Evolutionary conservation across 805 yeast genomes (phyloP), one percentile per base, ranked within the genome.

Genomic region (Yamadazyma insecticola): DNA sequence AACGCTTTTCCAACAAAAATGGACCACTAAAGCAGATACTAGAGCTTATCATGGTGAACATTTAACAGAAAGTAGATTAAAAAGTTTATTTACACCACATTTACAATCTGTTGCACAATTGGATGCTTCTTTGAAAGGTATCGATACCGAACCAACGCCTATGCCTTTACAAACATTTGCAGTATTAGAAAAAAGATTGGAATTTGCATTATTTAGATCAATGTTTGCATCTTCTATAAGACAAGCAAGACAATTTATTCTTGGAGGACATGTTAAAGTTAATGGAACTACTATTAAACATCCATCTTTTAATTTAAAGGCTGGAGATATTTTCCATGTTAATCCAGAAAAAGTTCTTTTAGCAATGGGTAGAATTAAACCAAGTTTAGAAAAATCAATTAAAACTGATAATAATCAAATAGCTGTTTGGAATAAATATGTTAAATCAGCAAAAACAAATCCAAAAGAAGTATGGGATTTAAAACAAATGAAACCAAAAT

Each of bases 31-130:
- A 57, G 81, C 78, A 53, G 96, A 89, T 53, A 81, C 97, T 6
- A 76, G 98, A 61, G 81, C 90, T 1, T 90, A 90, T 57, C 98
- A 90, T 55, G 98, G 98, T 47, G 97, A 92, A 51, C 86, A 82
- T 54, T 57, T 90, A 34, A 83, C 90, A 1, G 98, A 92, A 55
- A 65, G 75, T 13, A 76, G 89, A 52, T 84, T 88, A 81, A 81
- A 82, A 51, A 61, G 76, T 6, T 57, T 72, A 29, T 89, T 90
- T 62, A 65, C 77, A 32, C 74, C 77, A 15, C 78, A 80, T 37
- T 67, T 88, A 44, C 79, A 82, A 37, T 84, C 94, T 17, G 96
- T 87, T 24, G 92, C 95, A 6, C 95, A 87, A 50, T 70, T 87
- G 52, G 95, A 86, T 58, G 84, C 90, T 6, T 79, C 89, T 2